A percentile compares a stretch with the other conserved stretches of the same genome.
Evolutionary conservation across 495 filamentous ascomycete species (phyloP).

Genomic region (Podospora pseudopauciseta): DNA sequence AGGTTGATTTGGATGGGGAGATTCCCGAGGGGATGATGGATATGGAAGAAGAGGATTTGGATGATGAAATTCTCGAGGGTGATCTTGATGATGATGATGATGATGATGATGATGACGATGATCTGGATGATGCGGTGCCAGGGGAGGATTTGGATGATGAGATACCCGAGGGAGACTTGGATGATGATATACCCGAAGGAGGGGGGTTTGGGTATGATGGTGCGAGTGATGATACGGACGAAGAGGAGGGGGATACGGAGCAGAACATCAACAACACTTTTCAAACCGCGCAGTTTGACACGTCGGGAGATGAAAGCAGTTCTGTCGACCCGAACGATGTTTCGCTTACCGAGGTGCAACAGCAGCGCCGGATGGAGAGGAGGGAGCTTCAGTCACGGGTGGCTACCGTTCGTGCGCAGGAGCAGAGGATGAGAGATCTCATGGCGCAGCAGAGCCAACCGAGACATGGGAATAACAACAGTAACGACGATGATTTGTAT

Average conservation of each 20-base stretch:
- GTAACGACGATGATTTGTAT: slow-evolving; percentile 38
- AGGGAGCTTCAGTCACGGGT: slow-evolving; percentile 33
- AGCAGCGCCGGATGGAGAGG: slow-evolving; percentile 30
- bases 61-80: slow-evolving; percentile 65
- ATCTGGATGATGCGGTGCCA: slow-evolving; percentile 3
- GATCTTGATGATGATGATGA: slow-evolving; percentile 61
- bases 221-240: slow-evolving; percentile 36
- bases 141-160: slow-evolving; percentile 57
- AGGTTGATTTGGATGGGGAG: slow-evolving; percentile 35
- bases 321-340: neutral
- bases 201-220: slow-evolving; percentile 46
- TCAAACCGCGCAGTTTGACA: neutral
- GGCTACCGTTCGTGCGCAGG: slow-evolving; percentile 34
- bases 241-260: slow-evolving; percentile 30
- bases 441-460: slow-evolving; percentile 25
- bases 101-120: slow-evolving; percentile 25
- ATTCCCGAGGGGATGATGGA: slow-evolving; percentile 48
- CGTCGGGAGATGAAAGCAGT: neutral
- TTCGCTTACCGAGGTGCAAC: slow-evolving; percentile 14
- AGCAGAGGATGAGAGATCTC: slow-evolving; percentile 48
- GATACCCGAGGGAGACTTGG: slow-evolving; percentile 64
- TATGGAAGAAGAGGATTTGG: slow-evolving; percentile 42
- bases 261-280: slow-evolving; percentile 5
- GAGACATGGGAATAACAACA: slow-evolving; percentile 19
- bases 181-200: slow-evolving; percentile 61